Evolutionary conservation across 1,284 basidiomycete genomes (phyloP).

Genomic region (Austropuccinia psidii): DNA sequence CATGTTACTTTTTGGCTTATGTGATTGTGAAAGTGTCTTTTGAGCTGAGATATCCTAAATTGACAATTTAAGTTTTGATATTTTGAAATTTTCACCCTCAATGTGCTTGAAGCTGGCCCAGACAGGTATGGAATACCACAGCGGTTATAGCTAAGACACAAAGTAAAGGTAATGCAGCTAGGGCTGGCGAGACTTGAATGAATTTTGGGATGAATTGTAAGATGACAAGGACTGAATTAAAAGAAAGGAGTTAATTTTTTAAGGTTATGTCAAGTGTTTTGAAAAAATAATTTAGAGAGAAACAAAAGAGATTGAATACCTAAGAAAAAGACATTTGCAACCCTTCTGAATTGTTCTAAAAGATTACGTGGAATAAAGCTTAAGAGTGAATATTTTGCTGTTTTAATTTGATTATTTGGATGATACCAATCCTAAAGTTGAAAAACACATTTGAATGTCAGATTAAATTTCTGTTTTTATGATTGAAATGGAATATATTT

Average conservation of each 20-base stretch:
- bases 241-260: neutral
- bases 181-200: conserved; percentile 80
- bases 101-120: no score
- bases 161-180: conserved; percentile 84
- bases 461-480: conserved; percentile 29
- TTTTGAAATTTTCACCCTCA: no score
- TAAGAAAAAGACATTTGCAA: conserved; percentile 60
- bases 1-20: no score
- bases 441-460: conserved; percentile 12
- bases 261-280: neutral
- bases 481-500: conserved; percentile 22
- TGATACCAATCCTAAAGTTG: conserved; percentile 48
- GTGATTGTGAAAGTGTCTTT: no score
- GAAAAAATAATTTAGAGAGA: conserved; percentile 39
- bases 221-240: conserved; percentile 65
- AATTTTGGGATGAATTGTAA: conserved; percentile 93
- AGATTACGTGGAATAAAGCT: conserved; percentile 82
- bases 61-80: no score
- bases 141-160: conserved; percentile 79
- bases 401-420: conserved; percentile 78
- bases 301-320: neutral
- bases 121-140: no score
- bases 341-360: conserved; percentile 77
- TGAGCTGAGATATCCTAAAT: no score
- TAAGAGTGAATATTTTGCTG: conserved; percentile 81